Conservation (phyloP, 192 early-diverging fungal genomes). For the Coemansia sp. region DNA sequence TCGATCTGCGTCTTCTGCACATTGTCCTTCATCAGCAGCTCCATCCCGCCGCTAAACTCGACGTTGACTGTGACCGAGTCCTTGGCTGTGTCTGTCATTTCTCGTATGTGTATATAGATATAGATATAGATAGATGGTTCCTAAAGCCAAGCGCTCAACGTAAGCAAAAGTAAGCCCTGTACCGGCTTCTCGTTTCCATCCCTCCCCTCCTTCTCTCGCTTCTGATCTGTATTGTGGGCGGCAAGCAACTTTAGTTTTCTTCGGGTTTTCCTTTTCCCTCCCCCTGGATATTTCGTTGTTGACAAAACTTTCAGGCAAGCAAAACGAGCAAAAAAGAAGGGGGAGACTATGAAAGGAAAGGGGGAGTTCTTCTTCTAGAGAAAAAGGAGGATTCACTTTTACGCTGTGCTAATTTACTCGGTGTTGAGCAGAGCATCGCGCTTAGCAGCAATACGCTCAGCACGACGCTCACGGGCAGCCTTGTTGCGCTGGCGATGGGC, state of each 20-base stretch:
- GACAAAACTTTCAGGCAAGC: too few species aligned
- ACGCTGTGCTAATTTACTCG: slow-evolving; percentile 43
- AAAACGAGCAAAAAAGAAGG: background rate
- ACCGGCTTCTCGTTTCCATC: too few species aligned
- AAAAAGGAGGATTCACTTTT: too few species aligned
- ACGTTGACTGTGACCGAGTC: slow-evolving; percentile 2
- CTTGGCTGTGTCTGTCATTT: background rate
- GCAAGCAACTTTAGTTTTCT: too few species aligned
- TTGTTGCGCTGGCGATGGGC: slow-evolving; percentile 95
- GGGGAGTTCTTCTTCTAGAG: background rate
- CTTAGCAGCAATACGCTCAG: slow-evolving; percentile 84
- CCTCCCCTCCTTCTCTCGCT: too few species aligned
- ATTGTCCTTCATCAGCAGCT: slow-evolving; percentile 82
- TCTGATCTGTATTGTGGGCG: too few species aligned
- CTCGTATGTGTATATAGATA: background rate
- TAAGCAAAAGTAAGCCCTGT: too few species aligned
- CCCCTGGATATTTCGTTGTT: too few species aligned
- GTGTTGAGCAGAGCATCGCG: slow-evolving; percentile 69
- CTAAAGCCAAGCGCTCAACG: too few species aligned
- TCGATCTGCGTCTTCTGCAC: slow-evolving; percentile 54
- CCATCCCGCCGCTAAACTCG: slow-evolving; percentile 82
- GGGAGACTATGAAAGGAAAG: background rate
- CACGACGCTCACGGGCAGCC: slow-evolving; percentile 92
- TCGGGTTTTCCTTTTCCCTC: too few species aligned
- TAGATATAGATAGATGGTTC: too few species aligned